These are phyloP conservation scores for Rhexocercosporidium sp. DNA, from an alignment of 2,329 filamentous ascomycete species.

Conservation along the genomic window DNA sequence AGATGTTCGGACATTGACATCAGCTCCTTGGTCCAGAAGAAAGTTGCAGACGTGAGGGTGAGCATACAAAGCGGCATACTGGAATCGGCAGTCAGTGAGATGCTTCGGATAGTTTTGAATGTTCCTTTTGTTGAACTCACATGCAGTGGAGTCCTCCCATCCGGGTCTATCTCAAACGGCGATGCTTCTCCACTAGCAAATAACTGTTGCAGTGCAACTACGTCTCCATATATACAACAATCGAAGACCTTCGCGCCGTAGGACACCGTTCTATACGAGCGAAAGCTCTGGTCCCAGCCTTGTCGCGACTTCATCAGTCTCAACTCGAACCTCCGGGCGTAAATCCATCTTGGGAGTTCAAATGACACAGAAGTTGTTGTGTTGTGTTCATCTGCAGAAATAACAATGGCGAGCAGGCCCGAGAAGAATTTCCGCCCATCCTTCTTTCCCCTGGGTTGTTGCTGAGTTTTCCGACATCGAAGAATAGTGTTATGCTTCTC, in stretches of 20 bases:
- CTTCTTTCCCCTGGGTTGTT: background rate
- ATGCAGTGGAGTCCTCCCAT: background rate
- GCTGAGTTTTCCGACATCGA: background rate
- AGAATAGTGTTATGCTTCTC: no score
- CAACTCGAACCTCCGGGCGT: constrained; percentile 15
- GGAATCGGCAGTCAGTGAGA: background rate
- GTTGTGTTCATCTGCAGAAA: background rate
- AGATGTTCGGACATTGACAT: background rate
- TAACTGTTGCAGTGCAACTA: background rate
- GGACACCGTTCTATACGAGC: constrained; percentile 15
- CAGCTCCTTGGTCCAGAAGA: background rate
- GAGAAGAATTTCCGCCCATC: background rate
- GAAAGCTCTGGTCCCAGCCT: constrained; percentile 23
- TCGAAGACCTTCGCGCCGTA: constrained; percentile 13
- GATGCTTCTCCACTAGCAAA: background rate
- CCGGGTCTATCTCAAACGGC: background rate
- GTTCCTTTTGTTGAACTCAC: background rate
- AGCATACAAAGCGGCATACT: background rate
- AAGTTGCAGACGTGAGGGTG: background rate
- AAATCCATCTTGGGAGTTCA: constrained; percentile 16
- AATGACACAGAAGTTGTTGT: background rate
- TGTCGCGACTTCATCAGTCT: constrained; percentile 15
- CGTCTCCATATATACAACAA: constrained; percentile 14
- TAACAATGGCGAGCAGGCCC: background rate
- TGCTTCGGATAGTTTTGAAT: background rate